phyloP scores from a whole-genome alignment of 2,329 filamentous ascomycete species.

The Paracoccidioides brasiliensis region DNA sequence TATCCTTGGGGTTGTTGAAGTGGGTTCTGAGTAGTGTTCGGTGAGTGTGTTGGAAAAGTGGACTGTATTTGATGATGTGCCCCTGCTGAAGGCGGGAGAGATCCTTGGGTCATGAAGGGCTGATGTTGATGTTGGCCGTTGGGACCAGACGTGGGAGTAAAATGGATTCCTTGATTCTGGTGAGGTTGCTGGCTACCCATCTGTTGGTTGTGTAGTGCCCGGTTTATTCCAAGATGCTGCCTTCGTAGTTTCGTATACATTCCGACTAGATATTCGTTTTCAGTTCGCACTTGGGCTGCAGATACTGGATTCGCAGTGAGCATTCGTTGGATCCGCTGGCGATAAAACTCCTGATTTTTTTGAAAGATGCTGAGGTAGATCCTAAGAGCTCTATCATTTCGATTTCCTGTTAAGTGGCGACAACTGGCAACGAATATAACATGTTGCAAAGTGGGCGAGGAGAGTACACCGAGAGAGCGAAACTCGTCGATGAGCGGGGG shows the following conservation, averaged over 20 bases:
- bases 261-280: slow-evolving; percentile 11
- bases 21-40: background rate
- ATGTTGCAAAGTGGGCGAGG: slow-evolving; percentile 40
- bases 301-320: background rate
- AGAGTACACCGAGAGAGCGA: slow-evolving; percentile 29
- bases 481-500: slow-evolving; percentile 45
- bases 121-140: background rate
- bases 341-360: slow-evolving; percentile 13
- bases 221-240: background rate
- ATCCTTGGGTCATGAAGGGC: background rate
- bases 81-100: background rate
- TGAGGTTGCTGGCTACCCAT: background rate
- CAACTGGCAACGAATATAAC: slow-evolving; percentile 37
- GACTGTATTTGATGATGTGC: background rate
- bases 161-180: background rate
- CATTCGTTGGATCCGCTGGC: slow-evolving; percentile 8
- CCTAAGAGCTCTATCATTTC: background rate
- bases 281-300: slow-evolving; percentile 7
- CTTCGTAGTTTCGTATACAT: slow-evolving; percentile 8
- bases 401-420: slow-evolving; percentile 14
- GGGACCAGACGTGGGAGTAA: background rate
- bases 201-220: background rate
- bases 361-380: background rate
- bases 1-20: background rate
- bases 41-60: background rate